phyloP scores from a whole-genome alignment of 2,329 filamentous ascomycete genomes.

The Trichoderma citrinoviride region DNA sequence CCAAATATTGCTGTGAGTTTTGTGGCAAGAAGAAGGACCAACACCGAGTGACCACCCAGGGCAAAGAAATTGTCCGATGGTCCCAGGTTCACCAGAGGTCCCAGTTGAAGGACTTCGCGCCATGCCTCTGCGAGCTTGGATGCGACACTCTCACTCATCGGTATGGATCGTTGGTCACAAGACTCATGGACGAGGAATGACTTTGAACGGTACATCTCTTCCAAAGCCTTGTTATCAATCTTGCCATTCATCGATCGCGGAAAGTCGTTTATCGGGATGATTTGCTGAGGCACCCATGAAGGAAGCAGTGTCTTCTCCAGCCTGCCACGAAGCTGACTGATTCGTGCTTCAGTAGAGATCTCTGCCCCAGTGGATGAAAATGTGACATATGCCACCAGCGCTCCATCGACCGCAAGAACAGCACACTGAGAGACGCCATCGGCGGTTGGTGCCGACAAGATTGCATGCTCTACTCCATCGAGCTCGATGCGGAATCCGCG shows the following conservation, averaged over 20 bases:
- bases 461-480: constrained; percentile 11
- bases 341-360: neutral
- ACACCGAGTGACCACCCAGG: neutral
- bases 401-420: constrained; percentile 5
- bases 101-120: neutral
- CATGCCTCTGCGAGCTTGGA: neutral
- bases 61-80: neutral
- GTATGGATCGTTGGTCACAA: neutral
- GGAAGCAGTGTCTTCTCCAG: neutral
- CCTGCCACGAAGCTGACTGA: neutral
- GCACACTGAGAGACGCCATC: neutral
- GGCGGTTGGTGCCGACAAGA: neutral
- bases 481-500: constrained; percentile 22
- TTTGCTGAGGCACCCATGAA: constrained; percentile 16
- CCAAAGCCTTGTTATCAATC: constrained; percentile 4
- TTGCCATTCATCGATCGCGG: constrained; percentile 18
- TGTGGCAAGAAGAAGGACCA: neutral
- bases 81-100: neutral
- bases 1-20: neutral
- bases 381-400: neutral
- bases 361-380: neutral
- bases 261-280: neutral
- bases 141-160: neutral
- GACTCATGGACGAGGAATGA: neutral
- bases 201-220: neutral